These are phyloP conservation scores for Ogataea minuta DNA, from an alignment of 805 yeast species.

Conservation along the genomic window DNA sequence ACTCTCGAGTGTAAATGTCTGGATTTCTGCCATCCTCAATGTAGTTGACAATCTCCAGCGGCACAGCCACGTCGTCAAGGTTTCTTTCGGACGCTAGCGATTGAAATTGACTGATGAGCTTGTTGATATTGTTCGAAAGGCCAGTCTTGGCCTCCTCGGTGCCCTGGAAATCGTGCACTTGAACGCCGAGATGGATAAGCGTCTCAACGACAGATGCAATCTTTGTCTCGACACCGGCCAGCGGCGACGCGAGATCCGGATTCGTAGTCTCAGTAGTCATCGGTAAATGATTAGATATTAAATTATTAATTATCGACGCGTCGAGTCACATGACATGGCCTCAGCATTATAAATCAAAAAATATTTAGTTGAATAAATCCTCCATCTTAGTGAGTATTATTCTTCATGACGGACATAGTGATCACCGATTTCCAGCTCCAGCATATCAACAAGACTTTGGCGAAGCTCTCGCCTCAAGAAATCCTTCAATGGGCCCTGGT, in stretches of 20 bases:
- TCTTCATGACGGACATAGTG: constrained; percentile 10
- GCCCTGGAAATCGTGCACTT: constrained; percentile 91
- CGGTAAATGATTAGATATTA: not conserved
- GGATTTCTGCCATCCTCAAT: constrained; percentile 97
- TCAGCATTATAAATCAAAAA: constrained; percentile 2
- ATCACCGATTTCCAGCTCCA: constrained; percentile 45
- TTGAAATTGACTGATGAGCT: constrained; percentile 39
- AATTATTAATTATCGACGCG: constrained; percentile 7
- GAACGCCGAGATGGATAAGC: constrained; percentile 83
- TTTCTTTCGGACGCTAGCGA: constrained; percentile 32
- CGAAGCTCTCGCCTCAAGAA: constrained; percentile 61
- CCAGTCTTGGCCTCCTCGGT: constrained; percentile 75
- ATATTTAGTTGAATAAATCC: not conserved
- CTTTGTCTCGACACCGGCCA: constrained; percentile 35
- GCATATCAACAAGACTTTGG: constrained; percentile 63
- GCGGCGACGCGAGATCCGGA: constrained; percentile 23
- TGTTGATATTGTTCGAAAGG: constrained; percentile 42
- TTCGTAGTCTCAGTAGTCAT: constrained; percentile 34
- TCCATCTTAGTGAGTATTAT: not conserved
- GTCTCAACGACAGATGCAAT: constrained; percentile 66
- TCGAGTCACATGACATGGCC: constrained; percentile 10
- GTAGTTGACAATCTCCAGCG: constrained; percentile 83
- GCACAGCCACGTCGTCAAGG: constrained; percentile 50
- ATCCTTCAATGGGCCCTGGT: constrained; percentile 77
- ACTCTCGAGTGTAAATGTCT: constrained; percentile 94